Evolutionary conservation across 2,329 filamentous ascomycete genomes (phyloP), one percentile per base, ranked within the genome.

Genomic region (Fusarium austroafricanum): DNA sequence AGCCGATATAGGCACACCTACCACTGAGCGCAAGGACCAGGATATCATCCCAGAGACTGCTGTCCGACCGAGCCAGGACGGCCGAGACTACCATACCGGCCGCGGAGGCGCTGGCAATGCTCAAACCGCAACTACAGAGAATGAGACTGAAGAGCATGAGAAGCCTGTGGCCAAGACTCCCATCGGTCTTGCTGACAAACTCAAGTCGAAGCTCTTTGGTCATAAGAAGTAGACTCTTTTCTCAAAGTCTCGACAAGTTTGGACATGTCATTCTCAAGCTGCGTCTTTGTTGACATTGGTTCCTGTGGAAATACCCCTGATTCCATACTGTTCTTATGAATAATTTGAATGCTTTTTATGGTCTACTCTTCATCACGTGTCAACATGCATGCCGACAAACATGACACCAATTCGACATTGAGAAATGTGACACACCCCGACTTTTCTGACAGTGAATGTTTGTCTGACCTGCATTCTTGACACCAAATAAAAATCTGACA

Each of bases 71-170:
- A 83, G 80, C 72, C 77, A 79, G 47, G 83, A 87, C 17, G 78
- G 80, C 52, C 74, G 78, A 59, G 84, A 86, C 73, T 85, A 82
- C 76, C 87, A 89, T 79, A 84, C 83, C 39, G 87, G 87, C 57
- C 86, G 87, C 31, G 87, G 87, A 72, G 87, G 87, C 59, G 86
- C 84, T 11, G 87, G 86, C 51, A 89, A 89, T 75, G 84, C 67
- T 39, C 59, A 84, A 75, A 80, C 83, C 70, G 68, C 79, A 44
- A 74, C 74, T 35, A 67, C 70, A 59, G 74, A 78, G 61, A 75
- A 76, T 70, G 74, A 74, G 55, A 63, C 73, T 10, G 70, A 73
- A 17, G 73, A 76, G 23, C 73, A 71, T 7, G 73, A 76, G 21
- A 75, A 77, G 67, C 71, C 72, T 31, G 56, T 67, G 33, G 61